Conservation (phyloP, 495 filamentous ascomycete species). For the Lichina pygmaea region DNA sequence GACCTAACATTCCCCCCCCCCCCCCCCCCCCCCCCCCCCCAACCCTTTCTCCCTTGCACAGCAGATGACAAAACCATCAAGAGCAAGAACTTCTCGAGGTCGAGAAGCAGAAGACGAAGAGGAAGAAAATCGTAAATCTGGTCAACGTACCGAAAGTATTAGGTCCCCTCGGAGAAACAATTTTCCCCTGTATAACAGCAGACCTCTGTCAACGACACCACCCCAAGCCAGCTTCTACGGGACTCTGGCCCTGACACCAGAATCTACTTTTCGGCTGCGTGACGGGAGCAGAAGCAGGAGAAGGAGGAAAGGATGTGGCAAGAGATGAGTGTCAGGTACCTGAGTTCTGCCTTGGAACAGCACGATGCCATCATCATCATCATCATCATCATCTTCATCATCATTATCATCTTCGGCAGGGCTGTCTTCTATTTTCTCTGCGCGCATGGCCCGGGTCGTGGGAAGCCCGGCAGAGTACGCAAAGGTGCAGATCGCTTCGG, state of each 20-base stretch:
- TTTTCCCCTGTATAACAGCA: conserved; percentile 25
- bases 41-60: background rate
- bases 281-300: background rate
- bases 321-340: conserved; percentile 3
- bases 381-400: conserved; percentile 44
- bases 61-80: background rate
- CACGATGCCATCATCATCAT: conserved; percentile 48
- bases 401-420: too few species aligned
- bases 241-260: too few species aligned
- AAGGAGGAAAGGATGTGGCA: background rate
- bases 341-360: conserved; percentile 72
- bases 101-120: background rate
- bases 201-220: background rate
- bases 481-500: conserved; percentile 89
- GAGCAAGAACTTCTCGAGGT: background rate
- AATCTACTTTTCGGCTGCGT: too few species aligned
- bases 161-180: conserved; percentile 51
- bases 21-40: background rate
- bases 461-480: conserved; percentile 59
- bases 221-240: background rate
- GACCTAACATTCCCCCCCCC: too few species aligned
- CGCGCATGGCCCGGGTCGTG: too few species aligned
- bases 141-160: conserved; percentile 46
- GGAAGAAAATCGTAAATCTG: background rate
- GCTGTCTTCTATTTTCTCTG: too few species aligned